Conservation (phyloP, 2,329 filamentous ascomycete species). For the Teratosphaeria nubilosa region DNA sequence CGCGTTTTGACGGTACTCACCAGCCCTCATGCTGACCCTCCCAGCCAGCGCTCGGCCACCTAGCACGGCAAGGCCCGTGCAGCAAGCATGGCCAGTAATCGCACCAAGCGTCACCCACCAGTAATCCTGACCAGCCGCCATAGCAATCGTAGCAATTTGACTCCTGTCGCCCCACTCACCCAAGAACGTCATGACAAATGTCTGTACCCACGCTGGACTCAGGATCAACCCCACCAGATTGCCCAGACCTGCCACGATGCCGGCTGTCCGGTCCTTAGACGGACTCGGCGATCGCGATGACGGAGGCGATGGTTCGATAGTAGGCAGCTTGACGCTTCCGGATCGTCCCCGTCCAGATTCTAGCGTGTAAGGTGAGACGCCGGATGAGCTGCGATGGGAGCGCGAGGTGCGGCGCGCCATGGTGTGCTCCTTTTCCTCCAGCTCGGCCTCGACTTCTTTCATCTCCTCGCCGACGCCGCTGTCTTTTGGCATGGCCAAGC, state of each 20-base stretch:
- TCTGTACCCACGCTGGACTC: constrained; percentile 96
- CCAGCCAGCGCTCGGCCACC: constrained; percentile 89
- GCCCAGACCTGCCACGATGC: constrained; percentile 63
- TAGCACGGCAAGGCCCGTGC: constrained; percentile 83
- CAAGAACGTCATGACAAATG: constrained; percentile 97
- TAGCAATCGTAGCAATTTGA: constrained; percentile 96
- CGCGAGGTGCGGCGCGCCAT: constrained; percentile 60
- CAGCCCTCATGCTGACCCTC: constrained; percentile 86
- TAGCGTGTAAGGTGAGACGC: constrained; percentile 49
- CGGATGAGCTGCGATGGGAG: constrained; percentile 64
- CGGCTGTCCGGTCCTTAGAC: constrained; percentile 40
- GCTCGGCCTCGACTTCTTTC: constrained; percentile 89
- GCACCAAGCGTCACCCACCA: constrained; percentile 97
- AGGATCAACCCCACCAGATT: constrained; percentile 83
- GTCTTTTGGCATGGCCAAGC: constrained; percentile 75
- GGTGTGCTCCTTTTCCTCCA: constrained; percentile 80
- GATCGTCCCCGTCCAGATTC: constrained; percentile 30
- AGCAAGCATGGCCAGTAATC: constrained; percentile 74
- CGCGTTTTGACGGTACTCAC: constrained; percentile 45
- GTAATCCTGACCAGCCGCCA: constrained; percentile 96
- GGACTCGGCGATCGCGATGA: constrained; percentile 19
- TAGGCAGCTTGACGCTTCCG: constrained; percentile 6
- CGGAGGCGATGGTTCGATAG: constrained; percentile 14
- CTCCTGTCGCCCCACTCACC: constrained; percentile 97
- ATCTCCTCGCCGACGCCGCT: constrained; percentile 95